A percentile compares a stretch with the other conserved stretches of the same genome.
Conservation (phyloP, 176 grass and related monocot species). For the Tillandsia fasciculata region DNA sequence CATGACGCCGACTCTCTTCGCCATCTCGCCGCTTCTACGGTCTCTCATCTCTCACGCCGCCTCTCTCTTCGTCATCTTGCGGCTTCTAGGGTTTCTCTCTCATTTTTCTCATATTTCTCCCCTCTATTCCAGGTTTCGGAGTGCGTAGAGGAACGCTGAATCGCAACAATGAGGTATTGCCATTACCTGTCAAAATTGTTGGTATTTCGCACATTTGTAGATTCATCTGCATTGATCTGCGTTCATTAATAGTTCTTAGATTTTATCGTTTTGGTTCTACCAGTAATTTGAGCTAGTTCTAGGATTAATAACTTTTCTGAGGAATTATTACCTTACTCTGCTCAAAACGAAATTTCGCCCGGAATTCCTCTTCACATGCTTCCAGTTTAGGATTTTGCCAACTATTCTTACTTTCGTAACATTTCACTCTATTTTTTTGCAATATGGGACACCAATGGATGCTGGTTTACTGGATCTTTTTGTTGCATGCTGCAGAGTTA, state of each 20-base stretch:
- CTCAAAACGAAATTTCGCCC: neutral
- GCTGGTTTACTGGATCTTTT: neutral
- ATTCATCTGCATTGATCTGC: neutral
- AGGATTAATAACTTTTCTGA: neutral
- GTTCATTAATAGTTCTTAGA: neutral
- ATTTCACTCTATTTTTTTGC: neutral
- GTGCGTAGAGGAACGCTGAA: neutral
- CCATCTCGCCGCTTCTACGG: no score
- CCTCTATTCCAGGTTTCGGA: neutral
- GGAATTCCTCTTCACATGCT: neutral
- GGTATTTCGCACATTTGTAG: neutral
- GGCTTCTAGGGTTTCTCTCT: no score
- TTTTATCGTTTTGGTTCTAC: neutral
- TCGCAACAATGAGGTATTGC: neutral
- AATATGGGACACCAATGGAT: neutral
- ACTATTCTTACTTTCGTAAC: neutral
- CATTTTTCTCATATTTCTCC: no score
- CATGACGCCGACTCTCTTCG: no score
- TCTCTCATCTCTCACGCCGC: no score
- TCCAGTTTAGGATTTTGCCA: neutral
- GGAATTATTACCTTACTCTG: neutral
- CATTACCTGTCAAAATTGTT: neutral
- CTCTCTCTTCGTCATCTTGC: no score
- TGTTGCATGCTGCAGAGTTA: neutral
- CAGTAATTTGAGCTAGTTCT: neutral